A percentile compares a stretch with the other conserved stretches of the same genome.
Evolutionary conservation across 768 basidiomycete genomes (phyloP).

Genomic region (Auriscalpium microsporum): DNA sequence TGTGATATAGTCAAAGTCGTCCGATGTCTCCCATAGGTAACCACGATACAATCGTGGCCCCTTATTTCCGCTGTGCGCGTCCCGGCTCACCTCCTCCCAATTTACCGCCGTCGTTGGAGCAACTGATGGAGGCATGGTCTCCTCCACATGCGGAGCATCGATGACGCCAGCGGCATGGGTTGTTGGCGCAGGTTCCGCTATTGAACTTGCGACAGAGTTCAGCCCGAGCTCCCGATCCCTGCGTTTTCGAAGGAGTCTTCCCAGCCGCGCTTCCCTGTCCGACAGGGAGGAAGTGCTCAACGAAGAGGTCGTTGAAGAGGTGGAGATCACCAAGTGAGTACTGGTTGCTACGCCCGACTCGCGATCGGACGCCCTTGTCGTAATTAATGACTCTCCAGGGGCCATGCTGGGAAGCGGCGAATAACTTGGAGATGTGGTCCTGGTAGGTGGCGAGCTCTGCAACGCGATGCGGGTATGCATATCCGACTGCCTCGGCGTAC

Average conservation of each 20-base stretch:
- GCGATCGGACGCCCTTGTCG: conserved; percentile 24
- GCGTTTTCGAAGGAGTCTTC: not conserved
- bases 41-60: conserved; percentile 7
- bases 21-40: conserved; percentile 5
- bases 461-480: conserved; percentile 21
- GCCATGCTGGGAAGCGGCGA: conserved; percentile 8
- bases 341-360: conserved; percentile 12
- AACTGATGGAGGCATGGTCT: conserved; percentile 2
- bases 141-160: conserved; percentile 18
- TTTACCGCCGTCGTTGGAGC: conserved; percentile 2
- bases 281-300: not conserved
- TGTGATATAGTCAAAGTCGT: conserved; percentile 12
- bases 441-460: conserved; percentile 21
- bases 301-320: conserved; percentile 7
- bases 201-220: conserved; percentile 21
- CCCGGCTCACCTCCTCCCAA: not conserved
- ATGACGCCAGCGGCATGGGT: conserved; percentile 13
- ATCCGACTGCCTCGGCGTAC: conserved; percentile 12
- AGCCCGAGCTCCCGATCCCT: not conserved
- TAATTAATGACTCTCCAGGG: conserved; percentile 22
- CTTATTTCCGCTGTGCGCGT: not conserved
- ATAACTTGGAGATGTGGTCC: conserved; percentile 18
- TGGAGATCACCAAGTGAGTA: conserved; percentile 18
- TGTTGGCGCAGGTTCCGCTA: conserved; percentile 5
- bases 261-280: not conserved